A percentile compares a stretch with the other conserved stretches of the same genome.
Conservation (phyloP, 2,329 filamentous ascomycete species). For the Sarocladium oryzae region DNA sequence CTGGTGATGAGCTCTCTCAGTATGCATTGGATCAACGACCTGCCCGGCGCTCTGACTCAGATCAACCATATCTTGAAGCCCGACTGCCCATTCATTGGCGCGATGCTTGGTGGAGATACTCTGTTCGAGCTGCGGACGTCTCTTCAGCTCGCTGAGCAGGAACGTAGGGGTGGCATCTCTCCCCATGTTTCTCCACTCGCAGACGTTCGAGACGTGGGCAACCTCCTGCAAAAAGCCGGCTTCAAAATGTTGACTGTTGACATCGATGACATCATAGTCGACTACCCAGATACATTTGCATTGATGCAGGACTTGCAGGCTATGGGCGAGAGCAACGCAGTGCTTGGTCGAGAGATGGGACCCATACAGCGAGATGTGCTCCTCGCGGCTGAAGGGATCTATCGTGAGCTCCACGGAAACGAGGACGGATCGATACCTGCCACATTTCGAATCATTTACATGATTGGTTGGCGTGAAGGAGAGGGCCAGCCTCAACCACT, state of each 20-base stretch:
- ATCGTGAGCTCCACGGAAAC: constrained; percentile 79
- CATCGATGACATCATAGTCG: constrained; percentile 93
- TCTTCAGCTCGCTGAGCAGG: constrained; percentile 84
- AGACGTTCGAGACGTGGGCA: constrained; percentile 86
- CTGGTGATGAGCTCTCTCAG: constrained; percentile 83
- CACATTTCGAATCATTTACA: constrained; percentile 92
- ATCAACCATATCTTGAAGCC: constrained; percentile 85
- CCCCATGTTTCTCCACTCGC: constrained; percentile 88
- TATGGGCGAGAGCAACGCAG: constrained; percentile 93
- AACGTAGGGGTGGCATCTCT: constrained; percentile 83
- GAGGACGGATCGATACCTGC: constrained; percentile 72
- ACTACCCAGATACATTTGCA: constrained; percentile 84
- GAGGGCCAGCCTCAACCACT: constrained; percentile 73
- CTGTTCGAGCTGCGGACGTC: constrained; percentile 90
- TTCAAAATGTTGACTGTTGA: constrained; percentile 97
- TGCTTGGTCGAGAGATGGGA: constrained; percentile 76
- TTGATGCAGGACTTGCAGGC: constrained; percentile 91
- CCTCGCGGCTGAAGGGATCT: constrained; percentile 82
- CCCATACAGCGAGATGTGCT: constrained; percentile 75
- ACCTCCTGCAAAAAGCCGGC: constrained; percentile 75
- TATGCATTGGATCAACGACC: constrained; percentile 96
- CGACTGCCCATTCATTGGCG: constrained; percentile 84
- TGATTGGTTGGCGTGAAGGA: constrained; percentile 97
- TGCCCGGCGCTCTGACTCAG: constrained; percentile 76
- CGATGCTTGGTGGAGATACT: constrained; percentile 94